These are phyloP conservation scores for Entophlyctis luteolus DNA, from an alignment of 192 early-diverging fungal species.

Conservation along the genomic window DNA sequence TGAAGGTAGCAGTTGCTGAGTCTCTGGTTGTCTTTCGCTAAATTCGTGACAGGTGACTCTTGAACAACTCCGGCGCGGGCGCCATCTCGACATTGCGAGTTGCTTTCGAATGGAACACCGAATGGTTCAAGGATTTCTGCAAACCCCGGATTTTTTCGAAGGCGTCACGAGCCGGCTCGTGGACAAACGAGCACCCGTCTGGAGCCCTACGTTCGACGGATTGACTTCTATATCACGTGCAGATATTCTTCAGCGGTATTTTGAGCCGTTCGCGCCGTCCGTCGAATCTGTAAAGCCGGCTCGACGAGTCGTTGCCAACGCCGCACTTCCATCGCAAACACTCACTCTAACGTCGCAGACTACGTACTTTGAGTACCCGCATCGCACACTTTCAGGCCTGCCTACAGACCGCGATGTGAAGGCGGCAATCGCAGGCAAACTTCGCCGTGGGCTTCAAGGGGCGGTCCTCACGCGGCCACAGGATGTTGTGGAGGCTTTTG, in stretches of 20 bases:
- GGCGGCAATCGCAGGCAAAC: neutral
- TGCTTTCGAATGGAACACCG: slow-evolving; percentile 85
- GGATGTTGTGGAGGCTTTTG: neutral
- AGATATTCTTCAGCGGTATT: slow-evolving; percentile 19
- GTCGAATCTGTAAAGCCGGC: slow-evolving; percentile 32
- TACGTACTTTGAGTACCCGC: slow-evolving; percentile 53
- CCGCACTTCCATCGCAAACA: too few species aligned
- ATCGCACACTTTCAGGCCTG: slow-evolving; percentile 45
- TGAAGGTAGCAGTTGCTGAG: too few species aligned
- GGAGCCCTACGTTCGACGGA: slow-evolving; percentile 62
- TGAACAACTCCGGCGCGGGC: slow-evolving; percentile 73
- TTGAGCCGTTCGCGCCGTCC: neutral
- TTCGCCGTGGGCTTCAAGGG: neutral
- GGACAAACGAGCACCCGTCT: slow-evolving; percentile 64
- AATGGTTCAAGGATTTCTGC: slow-evolving; percentile 67
- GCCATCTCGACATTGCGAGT: slow-evolving; percentile 61
- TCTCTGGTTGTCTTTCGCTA: too few species aligned
- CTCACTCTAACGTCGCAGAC: too few species aligned
- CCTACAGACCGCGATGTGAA: slow-evolving; percentile 48
- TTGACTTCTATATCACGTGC: slow-evolving; percentile 2
- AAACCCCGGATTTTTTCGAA: slow-evolving; percentile 79
- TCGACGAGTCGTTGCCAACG: too few species aligned
- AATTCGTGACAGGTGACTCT: too few species aligned
- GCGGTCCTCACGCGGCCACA: too few species aligned
- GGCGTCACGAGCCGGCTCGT: slow-evolving; percentile 80